Evolutionary conservation across 2,329 filamentous ascomycete genomes (phyloP), one percentile per base, ranked within the genome.

Genomic region (Aspergillus carbonarius): DNA sequence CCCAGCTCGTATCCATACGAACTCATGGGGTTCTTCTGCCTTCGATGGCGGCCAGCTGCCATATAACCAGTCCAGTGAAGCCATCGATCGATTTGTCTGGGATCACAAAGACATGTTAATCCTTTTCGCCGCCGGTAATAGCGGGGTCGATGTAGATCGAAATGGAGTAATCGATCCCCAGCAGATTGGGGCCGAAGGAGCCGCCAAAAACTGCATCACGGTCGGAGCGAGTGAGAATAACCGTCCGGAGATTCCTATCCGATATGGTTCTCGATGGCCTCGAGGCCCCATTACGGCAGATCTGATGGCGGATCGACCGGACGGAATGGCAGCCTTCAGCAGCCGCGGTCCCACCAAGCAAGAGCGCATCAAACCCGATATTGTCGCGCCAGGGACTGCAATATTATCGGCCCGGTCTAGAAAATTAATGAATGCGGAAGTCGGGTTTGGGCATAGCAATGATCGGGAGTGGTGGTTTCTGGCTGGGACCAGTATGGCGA

Each of bases 121-220:
- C 13, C 34, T 47, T 10, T 47, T 55, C 32, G 40, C 53, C 6
- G 42, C 39, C 7, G 53, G 53, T 4, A 48, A 55, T 37, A 30
- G 30, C 17, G 53, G 53, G 5, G 46, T 48, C 32, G 32, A 47
- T 25, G 23, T 15, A 9, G 51, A 44, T 5, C 25, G 18, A 15
- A 42, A 32, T 12, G 51, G 51, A 15, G 18, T 42, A 4, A 32
- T 44, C 9, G 37, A 54, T n/a, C 23, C 20, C 13, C 34, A 27
- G 4, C 42, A 47, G 40, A 55, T 55, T 13, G 53, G 42, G 17
- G 53, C 40, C 5, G 27, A 55, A 17, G 53, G 23, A n/a, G 40
- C 53, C n/a, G 40, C 53, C 15, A 55, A 55, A 27, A 55, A 55
- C 32, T 55, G 53, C 23, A 55, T 55, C 20, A 55, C 53, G 7